Evolutionary conservation across 306 rosid species (phyloP).

Genomic region (Sechiopsis laciniata): DNA sequence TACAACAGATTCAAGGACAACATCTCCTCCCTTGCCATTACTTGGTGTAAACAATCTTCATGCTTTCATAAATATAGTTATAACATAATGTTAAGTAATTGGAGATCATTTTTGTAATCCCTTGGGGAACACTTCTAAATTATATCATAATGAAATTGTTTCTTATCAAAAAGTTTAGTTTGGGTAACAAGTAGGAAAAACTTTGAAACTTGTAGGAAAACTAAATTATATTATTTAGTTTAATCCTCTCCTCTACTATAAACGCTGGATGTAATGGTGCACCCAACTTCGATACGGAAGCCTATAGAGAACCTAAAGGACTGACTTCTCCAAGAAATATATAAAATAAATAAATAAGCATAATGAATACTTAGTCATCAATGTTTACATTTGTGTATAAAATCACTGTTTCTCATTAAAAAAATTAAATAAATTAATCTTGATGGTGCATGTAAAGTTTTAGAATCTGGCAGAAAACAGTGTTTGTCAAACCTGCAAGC

Average conservation of each 20-base stretch:
- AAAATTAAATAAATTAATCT: not conserved
- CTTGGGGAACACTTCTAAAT: too few relatives aligned
- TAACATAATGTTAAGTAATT: too few relatives aligned
- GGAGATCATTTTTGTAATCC: too few relatives aligned
- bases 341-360: not conserved
- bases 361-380: not conserved
- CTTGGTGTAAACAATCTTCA: too few relatives aligned
- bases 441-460: not conserved
- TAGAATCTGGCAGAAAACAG: not conserved
- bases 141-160: too few relatives aligned
- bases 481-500: conserved; percentile 63
- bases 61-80: too few relatives aligned
- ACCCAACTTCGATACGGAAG: not conserved
- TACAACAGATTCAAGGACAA: too few relatives aligned
- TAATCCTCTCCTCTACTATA: conserved; percentile 3
- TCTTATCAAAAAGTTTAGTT: too few relatives aligned
- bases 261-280: not conserved
- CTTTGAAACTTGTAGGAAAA: not conserved
- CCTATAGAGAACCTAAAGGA: not conserved
- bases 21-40: too few relatives aligned
- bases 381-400: not conserved
- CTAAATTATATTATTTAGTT: not conserved
- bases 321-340: conserved; percentile 14
- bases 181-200: not conserved
- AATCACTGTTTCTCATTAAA: not conserved